A percentile compares a stretch with the other conserved stretches of the same genome.
Conservation (phyloP, 148 eudicot genomes). For the Salicornia ramosissima region DNA sequence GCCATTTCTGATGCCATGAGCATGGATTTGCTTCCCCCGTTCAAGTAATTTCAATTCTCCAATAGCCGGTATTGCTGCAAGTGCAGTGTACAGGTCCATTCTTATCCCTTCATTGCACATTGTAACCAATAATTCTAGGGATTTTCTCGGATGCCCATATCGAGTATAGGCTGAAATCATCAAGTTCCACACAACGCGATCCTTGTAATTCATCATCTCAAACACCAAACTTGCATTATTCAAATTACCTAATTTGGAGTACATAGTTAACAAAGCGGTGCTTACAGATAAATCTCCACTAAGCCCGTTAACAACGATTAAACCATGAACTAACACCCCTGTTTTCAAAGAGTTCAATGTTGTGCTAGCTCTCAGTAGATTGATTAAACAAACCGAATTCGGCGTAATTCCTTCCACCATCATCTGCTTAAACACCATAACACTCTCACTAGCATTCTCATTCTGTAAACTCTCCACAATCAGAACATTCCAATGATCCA, state of each 20-base stretch:
- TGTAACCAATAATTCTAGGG: constrained; percentile 20
- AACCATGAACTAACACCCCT: constrained; percentile 25
- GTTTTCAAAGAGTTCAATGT: constrained; percentile 24
- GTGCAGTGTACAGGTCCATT: constrained; percentile 31
- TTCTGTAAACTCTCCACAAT: constrained; percentile 19
- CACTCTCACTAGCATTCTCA: constrained; percentile 18
- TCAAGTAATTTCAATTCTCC: constrained; percentile 26
- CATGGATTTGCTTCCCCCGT: constrained; percentile 33
- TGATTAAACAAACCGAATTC: constrained; percentile 26
- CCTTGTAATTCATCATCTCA: constrained; percentile 30
- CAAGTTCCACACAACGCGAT: constrained; percentile 36
- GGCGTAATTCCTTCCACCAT: constrained; percentile 16
- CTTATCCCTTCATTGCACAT: constrained; percentile 30
- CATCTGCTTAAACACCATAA: constrained; percentile 23
- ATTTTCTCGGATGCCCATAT: constrained; percentile 18
- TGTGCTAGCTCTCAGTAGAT: constrained; percentile 30
- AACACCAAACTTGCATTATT: constrained; percentile 28
- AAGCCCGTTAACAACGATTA: constrained; percentile 25
- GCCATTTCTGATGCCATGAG: constrained; percentile 30
- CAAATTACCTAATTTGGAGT: constrained; percentile 24
- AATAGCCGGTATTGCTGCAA: constrained; percentile 31
- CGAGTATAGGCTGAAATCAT: constrained; percentile 33
- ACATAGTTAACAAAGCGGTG: constrained; percentile 36
- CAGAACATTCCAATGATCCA: constrained; percentile 23
- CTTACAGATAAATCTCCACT: constrained; percentile 25